These are phyloP conservation scores for Paracorniculantispora psalliotae DNA, from an alignment of 2,329 filamentous ascomycete genomes.

Conservation along the genomic window DNA sequence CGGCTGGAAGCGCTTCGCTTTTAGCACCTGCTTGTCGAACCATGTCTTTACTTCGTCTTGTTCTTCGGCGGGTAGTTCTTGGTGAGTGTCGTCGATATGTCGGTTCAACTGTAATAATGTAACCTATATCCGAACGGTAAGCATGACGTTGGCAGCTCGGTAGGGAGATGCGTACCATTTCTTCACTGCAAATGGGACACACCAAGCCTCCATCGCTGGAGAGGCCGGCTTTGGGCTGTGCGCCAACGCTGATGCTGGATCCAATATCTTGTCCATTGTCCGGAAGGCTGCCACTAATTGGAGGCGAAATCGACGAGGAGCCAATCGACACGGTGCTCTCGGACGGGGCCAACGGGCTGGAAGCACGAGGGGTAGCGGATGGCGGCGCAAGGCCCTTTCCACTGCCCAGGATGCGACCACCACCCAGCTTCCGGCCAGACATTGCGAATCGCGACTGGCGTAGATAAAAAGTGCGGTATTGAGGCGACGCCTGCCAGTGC, in stretches of 20 bases:
- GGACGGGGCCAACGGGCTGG: constrained; percentile 49
- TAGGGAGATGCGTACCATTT: constrained; percentile 70
- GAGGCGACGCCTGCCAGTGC: neutral
- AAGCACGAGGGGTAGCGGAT: constrained; percentile 39
- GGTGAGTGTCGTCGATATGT: constrained; percentile 80
- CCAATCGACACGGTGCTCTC: constrained; percentile 73
- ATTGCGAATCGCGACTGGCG: constrained; percentile 41
- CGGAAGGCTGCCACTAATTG: constrained; percentile 56
- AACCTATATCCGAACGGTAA: constrained; percentile 48
- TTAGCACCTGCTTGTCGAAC: constrained; percentile 92
- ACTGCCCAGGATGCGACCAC: constrained; percentile 84
- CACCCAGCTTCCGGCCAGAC: constrained; percentile 83
- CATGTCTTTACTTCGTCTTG: constrained; percentile 95
- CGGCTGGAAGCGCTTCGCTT: constrained; percentile 89
- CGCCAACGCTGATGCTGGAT: constrained; percentile 69
- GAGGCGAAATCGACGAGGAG: constrained; percentile 64
- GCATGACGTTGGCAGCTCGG: neutral
- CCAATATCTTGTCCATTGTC: constrained; percentile 72
- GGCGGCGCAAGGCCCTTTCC: constrained; percentile 75
- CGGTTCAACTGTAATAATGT: constrained; percentile 88
- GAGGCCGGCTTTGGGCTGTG: constrained; percentile 48
- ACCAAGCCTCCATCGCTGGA: constrained; percentile 59
- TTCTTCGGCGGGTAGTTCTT: constrained; percentile 80
- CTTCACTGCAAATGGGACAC: constrained; percentile 97
- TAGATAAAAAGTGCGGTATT: neutral